Base-by-base conservation (phyloP, 179 eudicot species). In the Silene coronaria region DNA sequence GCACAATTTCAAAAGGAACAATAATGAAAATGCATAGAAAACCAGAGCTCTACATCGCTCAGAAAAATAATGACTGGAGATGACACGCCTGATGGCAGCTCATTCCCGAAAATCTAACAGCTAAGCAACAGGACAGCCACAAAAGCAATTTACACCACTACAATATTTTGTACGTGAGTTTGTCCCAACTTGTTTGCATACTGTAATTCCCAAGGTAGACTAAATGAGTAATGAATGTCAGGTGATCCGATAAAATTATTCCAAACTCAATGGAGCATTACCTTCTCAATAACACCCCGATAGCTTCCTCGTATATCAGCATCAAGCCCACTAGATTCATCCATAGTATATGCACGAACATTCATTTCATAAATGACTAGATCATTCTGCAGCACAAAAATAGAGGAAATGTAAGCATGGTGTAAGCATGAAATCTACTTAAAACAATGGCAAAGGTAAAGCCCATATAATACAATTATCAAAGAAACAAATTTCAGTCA, bases 351-450 rank as follows among this genome's bases (percentile, higher is more conserved):
- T 55, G 94, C 98, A 71, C 99, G 97, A 45, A 96, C 89, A 84
- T 93, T 96, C 99, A 96, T 96, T 87, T 96, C 99, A 84, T 96
- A 96, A 71, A 96, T 83, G 76, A 93, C 87, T 81, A 96, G 93
- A 82, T 93, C 96, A 58, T 91, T 93, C 99, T 96, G 91, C 87
- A 87, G 75, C 79, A 28, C 8, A 72, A 45, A 6, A 32, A 38
- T 66, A 55, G 71, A 22, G 57, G 60, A 71, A 21, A 71, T 23
- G 57, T 38, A 19, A 19, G 59, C 19, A 73, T 34, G 34, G 34
- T 78, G 26, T 57, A 67, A 13, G 30, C 42, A 36, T 22, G 67
- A 24, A 2, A 46, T 71, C 24, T 6, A 42, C 0, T 46, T 45
- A 21, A 13, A 27, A 76, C 71, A 59, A 70, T 59, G 32, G 30